phyloP scores from a whole-genome alignment of 306 rosid genomes.

The Vigna nakashimae region DNA sequence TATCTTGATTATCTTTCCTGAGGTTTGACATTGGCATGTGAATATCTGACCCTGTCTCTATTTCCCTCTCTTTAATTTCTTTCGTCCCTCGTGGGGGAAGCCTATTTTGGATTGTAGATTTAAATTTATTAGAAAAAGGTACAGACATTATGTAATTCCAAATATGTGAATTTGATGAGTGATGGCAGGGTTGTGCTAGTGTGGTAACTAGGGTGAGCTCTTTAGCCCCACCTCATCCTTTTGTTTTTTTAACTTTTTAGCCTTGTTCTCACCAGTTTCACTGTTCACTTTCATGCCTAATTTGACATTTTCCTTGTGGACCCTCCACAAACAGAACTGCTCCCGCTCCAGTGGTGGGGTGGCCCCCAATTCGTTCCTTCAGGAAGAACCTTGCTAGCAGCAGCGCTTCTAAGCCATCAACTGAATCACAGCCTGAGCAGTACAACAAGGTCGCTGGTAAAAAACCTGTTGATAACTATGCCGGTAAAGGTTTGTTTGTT shows the following conservation, averaged over 20 bases:
- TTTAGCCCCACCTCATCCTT: constrained; percentile 1
- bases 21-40: constrained; percentile 45
- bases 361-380: constrained; percentile 99
- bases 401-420: constrained; percentile 54
- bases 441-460: constrained; percentile 52
- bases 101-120: constrained; percentile 13
- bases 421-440: constrained; percentile 50
- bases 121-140: neutral
- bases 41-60: constrained; percentile 44
- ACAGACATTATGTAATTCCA: neutral
- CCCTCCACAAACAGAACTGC: constrained; percentile 72
- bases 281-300: constrained; percentile 44
- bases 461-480: constrained; percentile 49
- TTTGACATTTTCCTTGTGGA: constrained; percentile 26
- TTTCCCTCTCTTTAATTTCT: neutral
- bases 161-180: constrained; percentile 21
- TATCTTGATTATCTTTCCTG: constrained; percentile 41
- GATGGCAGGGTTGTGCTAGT: constrained; percentile 29
- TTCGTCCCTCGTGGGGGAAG: constrained; percentile 29
- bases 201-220: neutral
- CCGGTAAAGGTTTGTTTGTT: constrained; percentile 80
- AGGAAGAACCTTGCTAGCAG: constrained; percentile 83
- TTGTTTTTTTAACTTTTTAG: constrained; percentile 3
- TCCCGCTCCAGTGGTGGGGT: constrained; percentile 96
- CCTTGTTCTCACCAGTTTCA: constrained; percentile 3